These are phyloP conservation scores for Tricholoma sp. DNA, from an alignment of 768 basidiomycete species.

Conservation along the genomic window DNA sequence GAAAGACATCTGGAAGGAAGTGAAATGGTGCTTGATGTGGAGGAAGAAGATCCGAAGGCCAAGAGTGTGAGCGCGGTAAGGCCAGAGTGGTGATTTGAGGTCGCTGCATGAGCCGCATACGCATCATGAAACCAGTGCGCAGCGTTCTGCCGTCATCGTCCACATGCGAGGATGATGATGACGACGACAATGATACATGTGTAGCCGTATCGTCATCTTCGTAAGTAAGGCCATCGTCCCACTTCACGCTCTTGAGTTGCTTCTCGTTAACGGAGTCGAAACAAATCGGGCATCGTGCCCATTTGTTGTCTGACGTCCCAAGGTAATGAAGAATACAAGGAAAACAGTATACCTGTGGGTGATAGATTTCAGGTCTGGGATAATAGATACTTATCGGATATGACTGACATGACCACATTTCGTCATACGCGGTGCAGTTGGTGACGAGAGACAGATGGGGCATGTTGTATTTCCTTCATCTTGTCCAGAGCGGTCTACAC, in stretches of 20 bases:
- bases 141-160: conserved; percentile 35
- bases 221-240: conserved; percentile 57
- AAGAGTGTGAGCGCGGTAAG: conserved; percentile 84
- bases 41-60: conserved; percentile 90
- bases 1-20: conserved; percentile 88
- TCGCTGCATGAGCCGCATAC: conserved; percentile 87
- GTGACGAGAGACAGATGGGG: conserved; percentile 93
- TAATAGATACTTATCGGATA: conserved; percentile 8
- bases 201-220: conserved; percentile 25
- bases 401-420: conserved; percentile 93
- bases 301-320: conserved; percentile 80
- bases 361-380: not conserved
- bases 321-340: conserved; percentile 92
- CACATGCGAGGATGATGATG: conserved; percentile 38
- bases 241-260: conserved; percentile 91
- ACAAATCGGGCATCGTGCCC: conserved; percentile 94
- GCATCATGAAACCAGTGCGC: conserved; percentile 54
- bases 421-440: conserved; percentile 88
- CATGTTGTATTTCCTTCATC: conserved; percentile 71
- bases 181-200: conserved; percentile 46
- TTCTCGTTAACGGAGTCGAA: conserved; percentile 88
- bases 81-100: conserved; percentile 95
- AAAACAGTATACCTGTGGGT: conserved; percentile 80
- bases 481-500: conserved; percentile 33
- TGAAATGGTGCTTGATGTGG: conserved; percentile 94